Percentiles rank a stretch among this genome's conserved stretches.
Conservation (phyloP, 2,329 filamentous ascomycete genomes). For the Aspergillus costaricaensis region DNA sequence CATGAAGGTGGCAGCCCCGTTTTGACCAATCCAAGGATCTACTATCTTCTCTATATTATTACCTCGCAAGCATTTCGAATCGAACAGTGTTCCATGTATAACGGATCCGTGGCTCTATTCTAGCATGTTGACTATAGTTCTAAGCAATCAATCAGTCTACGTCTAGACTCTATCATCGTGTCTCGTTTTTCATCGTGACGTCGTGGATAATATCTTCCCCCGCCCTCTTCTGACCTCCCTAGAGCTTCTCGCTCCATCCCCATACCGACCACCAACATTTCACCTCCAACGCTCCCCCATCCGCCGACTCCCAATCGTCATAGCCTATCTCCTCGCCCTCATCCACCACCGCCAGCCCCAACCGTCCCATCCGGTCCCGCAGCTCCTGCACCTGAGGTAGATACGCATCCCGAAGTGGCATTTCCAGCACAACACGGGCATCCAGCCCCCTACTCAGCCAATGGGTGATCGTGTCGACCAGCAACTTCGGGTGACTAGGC, state of each 20-base stretch:
- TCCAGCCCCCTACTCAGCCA: conserved; percentile 62
- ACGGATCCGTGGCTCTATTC: neutral
- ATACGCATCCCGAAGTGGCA: conserved; percentile 74
- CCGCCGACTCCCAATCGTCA: conserved; percentile 50
- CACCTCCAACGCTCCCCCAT: conserved; percentile 46
- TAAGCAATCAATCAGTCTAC: neutral
- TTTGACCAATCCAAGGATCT: too few relatives aligned
- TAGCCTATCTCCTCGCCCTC: conserved; percentile 50
- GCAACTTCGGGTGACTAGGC: conserved; percentile 72
- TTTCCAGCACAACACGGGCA: conserved; percentile 74
- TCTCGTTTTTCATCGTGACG: conserved; percentile 34
- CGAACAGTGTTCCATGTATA: neutral
- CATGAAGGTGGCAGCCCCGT: too few relatives aligned
- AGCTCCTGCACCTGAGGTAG: conserved; percentile 65
- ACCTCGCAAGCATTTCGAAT: neutral
- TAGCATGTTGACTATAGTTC: neutral
- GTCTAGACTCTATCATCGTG: neutral
- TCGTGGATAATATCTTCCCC: conserved; percentile 18
- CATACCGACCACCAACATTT: conserved; percentile 53
- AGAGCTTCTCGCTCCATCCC: conserved; percentile 45
- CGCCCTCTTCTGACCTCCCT: conserved; percentile 7
- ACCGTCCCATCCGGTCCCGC: conserved; percentile 58
- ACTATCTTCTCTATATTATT: too few relatives aligned
- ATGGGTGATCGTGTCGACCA: conserved; percentile 68
- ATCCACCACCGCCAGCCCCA: conserved; percentile 56